Base-by-base conservation (phyloP, 164 flowering plant genomes). In the Tetracentron sinense region DNA sequence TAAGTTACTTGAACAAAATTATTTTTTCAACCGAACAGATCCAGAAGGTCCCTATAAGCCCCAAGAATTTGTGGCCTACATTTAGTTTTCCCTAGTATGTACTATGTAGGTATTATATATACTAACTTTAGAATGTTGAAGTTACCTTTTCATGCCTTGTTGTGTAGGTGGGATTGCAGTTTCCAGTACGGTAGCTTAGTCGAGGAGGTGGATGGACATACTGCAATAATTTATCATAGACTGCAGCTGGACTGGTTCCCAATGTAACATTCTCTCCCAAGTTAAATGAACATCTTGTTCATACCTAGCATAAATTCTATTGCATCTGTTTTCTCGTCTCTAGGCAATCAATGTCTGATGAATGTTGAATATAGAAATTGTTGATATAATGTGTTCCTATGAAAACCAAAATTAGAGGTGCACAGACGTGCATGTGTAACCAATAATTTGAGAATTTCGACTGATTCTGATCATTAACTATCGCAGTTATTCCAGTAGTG, bases 171-270 rank as follows among this genome's bases (percentile, higher is more conserved):
- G 99, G 99, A 95, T 75, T 85, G 91, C 77, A 85, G 92, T 70
- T 95, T 95, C 75, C 97, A 90, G 68, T 70, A 84, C 78, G 99
- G 99, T 58, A 90, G 98, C 73, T 82, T 95, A 77, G 99, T 95
- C 61, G 97, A 95, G 82, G 99, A 95, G 79, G 98, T 95, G 46
- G 99, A 95, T 79, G 99, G 99, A 48, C 98, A 95, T 77, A 95
- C 99, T 28, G 98, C 99, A 33, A 69, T 95, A 70, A 79, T 95
- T 35, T 95, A 95, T 79, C 99, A 95, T 52, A 78, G 90, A 65
- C 89, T 95, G 78, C 99, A 78, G 77, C 76, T 95, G 61, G 98
- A 95, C 77, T 95, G 99, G 99, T 90, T 92, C 54, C 82, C 97
- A n/a, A 81, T 75, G 99, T 95, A 92, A 83, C 62, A 17, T 23